phyloP scores from a whole-genome alignment of 352 stramenopile species.

The Globisporangium cylindrosporum region DNA sequence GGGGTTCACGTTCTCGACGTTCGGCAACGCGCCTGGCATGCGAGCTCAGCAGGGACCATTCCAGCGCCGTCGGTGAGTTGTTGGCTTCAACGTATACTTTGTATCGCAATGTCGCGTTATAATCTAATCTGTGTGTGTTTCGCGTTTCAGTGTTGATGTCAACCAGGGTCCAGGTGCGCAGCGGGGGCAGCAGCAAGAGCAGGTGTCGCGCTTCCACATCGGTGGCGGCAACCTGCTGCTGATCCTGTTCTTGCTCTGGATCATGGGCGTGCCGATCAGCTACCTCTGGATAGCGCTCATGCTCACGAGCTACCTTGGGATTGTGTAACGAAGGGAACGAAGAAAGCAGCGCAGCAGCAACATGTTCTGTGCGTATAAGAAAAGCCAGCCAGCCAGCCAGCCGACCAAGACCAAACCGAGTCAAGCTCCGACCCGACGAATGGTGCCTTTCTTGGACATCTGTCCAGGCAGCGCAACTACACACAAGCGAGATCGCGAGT shows the following conservation, averaged over 20 bases:
- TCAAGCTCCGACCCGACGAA: background rate
- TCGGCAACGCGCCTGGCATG: constrained; percentile 56
- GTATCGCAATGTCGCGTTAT: background rate
- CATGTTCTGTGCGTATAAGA: background rate
- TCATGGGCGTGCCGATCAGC: constrained; percentile 76
- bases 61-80: constrained; percentile 46
- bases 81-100: background rate
- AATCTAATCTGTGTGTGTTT: constrained; percentile 2
- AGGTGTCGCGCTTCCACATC: constrained; percentile 55
- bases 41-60: constrained; percentile 39
- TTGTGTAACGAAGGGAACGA: constrained; percentile 34
- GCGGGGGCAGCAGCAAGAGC: constrained; percentile 24
- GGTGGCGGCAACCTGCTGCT: constrained; percentile 71
- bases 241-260: constrained; percentile 74
- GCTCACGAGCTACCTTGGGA: constrained; percentile 69
- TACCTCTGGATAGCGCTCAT: constrained; percentile 82
- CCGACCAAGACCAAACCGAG: background rate
- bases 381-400: background rate
- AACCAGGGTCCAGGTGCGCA: constrained; percentile 21
- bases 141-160: constrained; percentile 20
- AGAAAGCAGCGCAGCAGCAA: background rate
- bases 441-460: background rate
- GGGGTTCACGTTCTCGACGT: constrained; percentile 74
- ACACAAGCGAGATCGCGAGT: background rate
- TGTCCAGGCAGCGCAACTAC: background rate